These are phyloP conservation scores for Colletotrichum limetticola DNA, from an alignment of 2,329 filamentous ascomycete species.

Conservation along the genomic window DNA sequence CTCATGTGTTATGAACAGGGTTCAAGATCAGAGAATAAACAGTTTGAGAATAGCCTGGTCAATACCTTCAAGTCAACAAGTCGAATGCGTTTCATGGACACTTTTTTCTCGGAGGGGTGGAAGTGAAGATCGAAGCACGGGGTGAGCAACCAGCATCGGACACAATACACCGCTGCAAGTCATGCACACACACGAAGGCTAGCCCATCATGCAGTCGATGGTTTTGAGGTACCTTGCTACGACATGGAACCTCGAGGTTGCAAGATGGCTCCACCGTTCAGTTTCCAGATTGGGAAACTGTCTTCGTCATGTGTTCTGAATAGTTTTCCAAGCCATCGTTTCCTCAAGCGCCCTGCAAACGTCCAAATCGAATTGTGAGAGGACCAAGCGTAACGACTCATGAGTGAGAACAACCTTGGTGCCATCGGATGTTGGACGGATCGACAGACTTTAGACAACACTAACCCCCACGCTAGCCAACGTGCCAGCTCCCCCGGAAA, in stretches of 20 bases:
- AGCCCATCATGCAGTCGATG: not conserved
- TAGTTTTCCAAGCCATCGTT: not conserved
- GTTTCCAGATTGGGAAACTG: not conserved
- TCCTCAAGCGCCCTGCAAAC: not conserved
- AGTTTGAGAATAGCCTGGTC: not conserved
- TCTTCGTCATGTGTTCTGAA: conserved; percentile 5
- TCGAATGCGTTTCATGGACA: not conserved
- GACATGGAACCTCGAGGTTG: not conserved
- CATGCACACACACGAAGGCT: not conserved
- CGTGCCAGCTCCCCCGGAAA: not conserved
- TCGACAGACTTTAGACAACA: not conserved
- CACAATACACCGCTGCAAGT: not conserved
- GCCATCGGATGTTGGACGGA: conserved; percentile 3
- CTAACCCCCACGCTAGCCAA: conserved; percentile 25
- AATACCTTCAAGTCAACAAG: not conserved
- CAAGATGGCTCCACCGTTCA: not conserved
- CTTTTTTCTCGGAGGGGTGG: not conserved
- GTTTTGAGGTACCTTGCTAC: not conserved
- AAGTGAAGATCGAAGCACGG: not conserved
- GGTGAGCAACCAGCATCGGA: not conserved
- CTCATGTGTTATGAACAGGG: not conserved
- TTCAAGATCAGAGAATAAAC: not conserved
- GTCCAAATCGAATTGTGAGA: not conserved
- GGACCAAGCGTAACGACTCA: not conserved
- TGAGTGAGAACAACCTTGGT: not conserved